Conservation (phyloP, 2,329 filamentous ascomycete genomes). For the Fusarium armeniacum region DNA sequence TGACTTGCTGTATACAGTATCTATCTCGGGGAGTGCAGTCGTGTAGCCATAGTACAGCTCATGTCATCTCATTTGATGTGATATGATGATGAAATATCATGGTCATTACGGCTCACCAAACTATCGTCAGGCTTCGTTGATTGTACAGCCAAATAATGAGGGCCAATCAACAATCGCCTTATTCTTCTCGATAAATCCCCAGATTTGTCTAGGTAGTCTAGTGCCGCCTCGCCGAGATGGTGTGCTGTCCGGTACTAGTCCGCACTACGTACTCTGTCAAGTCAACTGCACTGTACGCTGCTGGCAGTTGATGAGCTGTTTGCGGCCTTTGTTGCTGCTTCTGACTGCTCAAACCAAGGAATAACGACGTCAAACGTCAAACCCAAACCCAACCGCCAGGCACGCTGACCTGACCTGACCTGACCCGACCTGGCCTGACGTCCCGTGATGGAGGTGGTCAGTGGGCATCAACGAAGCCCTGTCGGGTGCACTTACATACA, state of each 20-base stretch:
- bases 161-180: conserved; percentile 30
- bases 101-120: conserved; percentile 22
- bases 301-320: conserved; percentile 34
- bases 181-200: conserved; percentile 25
- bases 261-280: conserved; percentile 10
- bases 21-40: conserved; percentile 1
- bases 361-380: conserved; percentile 11
- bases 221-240: conserved; percentile 28
- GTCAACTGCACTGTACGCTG: conserved; percentile 1
- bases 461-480: conserved; percentile 51
- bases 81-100: conserved; percentile 6
- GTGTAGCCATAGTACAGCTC: conserved; percentile 17
- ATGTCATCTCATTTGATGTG: conserved; percentile 19
- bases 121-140: conserved; percentile 30
- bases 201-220: conserved; percentile 21
- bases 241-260: conserved; percentile 22
- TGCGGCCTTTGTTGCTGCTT: conserved; percentile 30
- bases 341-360: conserved; percentile 18
- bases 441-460: conserved; percentile 44
- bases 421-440: conserved; percentile 5
- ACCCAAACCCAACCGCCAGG: conserved; percentile 32
- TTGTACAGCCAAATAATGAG: conserved; percentile 19
- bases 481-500: conserved; percentile 48
- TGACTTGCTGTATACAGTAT: neutral
- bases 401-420: conserved; percentile 15